A percentile compares a stretch with the other conserved stretches of the same genome.
Conservation (phyloP, 768 basidiomycete genomes). For the Heimioporus sp. region DNA sequence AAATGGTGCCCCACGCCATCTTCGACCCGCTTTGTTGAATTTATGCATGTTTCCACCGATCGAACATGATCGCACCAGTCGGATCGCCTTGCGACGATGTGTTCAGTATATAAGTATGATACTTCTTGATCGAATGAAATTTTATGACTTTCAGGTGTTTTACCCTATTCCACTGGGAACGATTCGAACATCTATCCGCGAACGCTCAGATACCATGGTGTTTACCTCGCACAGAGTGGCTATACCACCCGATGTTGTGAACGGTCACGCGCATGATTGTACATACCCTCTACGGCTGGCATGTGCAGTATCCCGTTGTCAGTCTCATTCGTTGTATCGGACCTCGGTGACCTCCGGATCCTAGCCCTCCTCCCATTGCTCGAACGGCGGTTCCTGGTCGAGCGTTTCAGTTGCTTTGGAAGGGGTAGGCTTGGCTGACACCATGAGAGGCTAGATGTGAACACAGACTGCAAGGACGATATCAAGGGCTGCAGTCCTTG, state of each 20-base stretch:
- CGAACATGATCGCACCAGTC: too few relatives aligned
- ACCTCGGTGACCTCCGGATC: constrained; percentile 39
- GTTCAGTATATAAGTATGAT: too few relatives aligned
- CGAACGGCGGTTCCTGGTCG: constrained; percentile 28
- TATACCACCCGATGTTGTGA: constrained; percentile 43
- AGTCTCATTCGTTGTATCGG: constrained; percentile 54
- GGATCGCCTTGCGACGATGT: too few relatives aligned
- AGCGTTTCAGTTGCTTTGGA: constrained; percentile 8
- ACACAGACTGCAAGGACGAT: constrained; percentile 7
- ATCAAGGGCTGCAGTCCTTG: background rate
- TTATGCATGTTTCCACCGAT: too few relatives aligned
- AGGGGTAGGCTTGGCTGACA: constrained; percentile 12
- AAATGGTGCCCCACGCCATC: too few relatives aligned
- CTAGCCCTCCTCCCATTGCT: constrained; percentile 70
- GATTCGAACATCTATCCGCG: background rate
- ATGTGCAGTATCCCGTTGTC: constrained; percentile 59
- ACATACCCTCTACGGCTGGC: constrained; percentile 60
- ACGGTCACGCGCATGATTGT: constrained; percentile 77
- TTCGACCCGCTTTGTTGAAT: too few relatives aligned
- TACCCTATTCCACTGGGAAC: background rate
- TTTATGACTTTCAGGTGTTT: background rate
- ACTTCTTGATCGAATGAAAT: too few relatives aligned
- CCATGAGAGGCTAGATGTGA: constrained; percentile 18
- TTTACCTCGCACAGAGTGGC: constrained; percentile 40
- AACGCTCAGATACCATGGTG: constrained; percentile 47